A percentile compares a stretch with the other conserved stretches of the same genome.
Evolutionary conservation across 2,329 filamentous ascomycete species (phyloP).

Genomic region (Endoconidiophora laricicola): DNA sequence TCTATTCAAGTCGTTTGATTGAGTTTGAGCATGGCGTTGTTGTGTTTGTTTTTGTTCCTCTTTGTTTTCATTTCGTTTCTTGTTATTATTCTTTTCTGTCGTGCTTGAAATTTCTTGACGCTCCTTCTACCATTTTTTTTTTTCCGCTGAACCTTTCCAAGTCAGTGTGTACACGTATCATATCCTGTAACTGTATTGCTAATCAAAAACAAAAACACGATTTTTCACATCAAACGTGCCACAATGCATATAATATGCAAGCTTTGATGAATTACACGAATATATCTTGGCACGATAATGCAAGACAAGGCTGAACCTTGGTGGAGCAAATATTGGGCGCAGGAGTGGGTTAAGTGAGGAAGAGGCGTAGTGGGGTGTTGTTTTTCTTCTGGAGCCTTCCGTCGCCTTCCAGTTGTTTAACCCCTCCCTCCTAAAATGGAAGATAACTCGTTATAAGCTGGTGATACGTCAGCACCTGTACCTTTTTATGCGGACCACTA

Average conservation of each 20-base stretch:
- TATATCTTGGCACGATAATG: background rate
- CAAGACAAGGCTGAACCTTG: background rate
- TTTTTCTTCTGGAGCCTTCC: slow-evolving; percentile 11
- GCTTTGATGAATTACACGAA: too few relatives aligned
- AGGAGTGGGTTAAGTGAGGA: background rate
- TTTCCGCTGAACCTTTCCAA: background rate
- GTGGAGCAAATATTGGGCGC: background rate
- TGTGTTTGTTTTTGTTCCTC: slow-evolving; percentile 3
- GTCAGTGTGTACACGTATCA: background rate
- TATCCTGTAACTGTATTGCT: background rate
- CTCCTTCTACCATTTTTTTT: background rate
- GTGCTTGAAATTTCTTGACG: background rate
- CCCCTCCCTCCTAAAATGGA: too few relatives aligned
- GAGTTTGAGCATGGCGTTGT: slow-evolving; percentile 7
- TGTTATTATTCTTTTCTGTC: background rate
- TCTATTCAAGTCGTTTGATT: background rate
- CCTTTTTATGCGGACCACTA: too few relatives aligned
- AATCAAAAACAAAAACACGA: too few relatives aligned
- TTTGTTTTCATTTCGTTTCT: background rate
- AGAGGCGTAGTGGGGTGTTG: background rate
- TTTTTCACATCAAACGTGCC: too few relatives aligned
- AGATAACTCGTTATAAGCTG: too few relatives aligned
- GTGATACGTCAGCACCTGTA: too few relatives aligned
- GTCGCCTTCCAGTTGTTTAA: background rate
- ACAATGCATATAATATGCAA: too few relatives aligned